These are phyloP conservation scores for Solanum megistacrolobum DNA, from an alignment of 257 asterid species.

Conservation along the genomic window DNA sequence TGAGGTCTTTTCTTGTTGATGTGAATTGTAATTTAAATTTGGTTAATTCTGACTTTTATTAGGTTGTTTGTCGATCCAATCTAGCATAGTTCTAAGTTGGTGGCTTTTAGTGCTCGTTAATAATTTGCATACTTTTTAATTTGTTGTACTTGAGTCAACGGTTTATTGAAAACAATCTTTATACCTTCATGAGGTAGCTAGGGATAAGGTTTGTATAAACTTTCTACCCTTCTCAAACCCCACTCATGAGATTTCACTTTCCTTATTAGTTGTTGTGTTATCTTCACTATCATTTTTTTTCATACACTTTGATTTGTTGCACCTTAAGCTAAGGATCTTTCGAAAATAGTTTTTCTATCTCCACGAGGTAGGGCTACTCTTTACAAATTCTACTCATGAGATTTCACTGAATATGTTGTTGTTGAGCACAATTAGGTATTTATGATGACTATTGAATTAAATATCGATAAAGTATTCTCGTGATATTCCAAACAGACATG, in stretches of 20 bases:
- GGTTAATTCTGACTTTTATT: background rate
- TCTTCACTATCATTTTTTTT: background rate
- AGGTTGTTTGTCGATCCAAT: background rate
- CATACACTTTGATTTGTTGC: background rate
- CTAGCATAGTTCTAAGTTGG: background rate
- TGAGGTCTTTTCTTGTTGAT: background rate
- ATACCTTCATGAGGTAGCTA: background rate
- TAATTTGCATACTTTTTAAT: background rate
- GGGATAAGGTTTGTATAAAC: fast-evolving
- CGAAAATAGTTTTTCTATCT: background rate
- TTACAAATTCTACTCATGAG: fast-evolving
- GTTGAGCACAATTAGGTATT: background rate
- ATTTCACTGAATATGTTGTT: background rate
- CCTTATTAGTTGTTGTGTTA: background rate
- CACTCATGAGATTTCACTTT: background rate
- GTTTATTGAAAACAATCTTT: background rate
- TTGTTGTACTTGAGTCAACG: background rate
- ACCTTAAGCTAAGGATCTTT: background rate
- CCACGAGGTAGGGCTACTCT: background rate
- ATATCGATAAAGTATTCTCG: background rate
- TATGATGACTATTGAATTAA: background rate
- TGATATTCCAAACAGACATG: background rate
- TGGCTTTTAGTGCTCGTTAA: background rate
- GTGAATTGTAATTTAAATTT: background rate
- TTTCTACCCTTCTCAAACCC: fast-evolving